phyloP scores from a whole-genome alignment of 176 grass and related monocot genomes.

The Aechmea fasciata region DNA sequence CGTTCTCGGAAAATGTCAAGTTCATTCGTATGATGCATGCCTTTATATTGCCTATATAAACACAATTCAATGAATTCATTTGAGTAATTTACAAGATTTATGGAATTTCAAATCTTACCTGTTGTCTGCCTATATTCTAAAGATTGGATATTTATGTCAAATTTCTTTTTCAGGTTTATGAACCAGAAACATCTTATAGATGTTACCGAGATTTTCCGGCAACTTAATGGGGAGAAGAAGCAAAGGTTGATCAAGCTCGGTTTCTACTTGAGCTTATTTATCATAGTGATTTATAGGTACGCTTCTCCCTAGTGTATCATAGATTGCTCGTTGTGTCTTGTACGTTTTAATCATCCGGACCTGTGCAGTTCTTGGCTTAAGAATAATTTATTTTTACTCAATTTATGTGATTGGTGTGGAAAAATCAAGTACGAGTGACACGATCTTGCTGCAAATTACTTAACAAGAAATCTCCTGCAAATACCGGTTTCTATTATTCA shows the following conservation, averaged over 20 bases:
- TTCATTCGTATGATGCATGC: not conserved
- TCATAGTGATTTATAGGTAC: constrained; percentile 95
- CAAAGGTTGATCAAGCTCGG: constrained; percentile 84
- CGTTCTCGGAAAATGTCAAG: not conserved
- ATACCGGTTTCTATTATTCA: no score
- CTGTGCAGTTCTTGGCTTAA: constrained; percentile 4
- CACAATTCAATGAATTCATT: constrained; percentile 13
- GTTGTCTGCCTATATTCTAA: not conserved
- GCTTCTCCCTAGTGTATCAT: constrained; percentile 14
- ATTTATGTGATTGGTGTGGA: no score
- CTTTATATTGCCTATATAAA: not conserved
- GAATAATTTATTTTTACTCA: not conserved
- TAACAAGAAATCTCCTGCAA: no score
- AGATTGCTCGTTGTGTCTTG: constrained; percentile 7
- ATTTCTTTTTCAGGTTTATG: constrained; percentile 46
- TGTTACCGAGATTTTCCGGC: constrained; percentile 90
- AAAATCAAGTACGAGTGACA: no score
- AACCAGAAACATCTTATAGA: constrained; percentile 68
- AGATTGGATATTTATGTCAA: not conserved
- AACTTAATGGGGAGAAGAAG: constrained; percentile 71
- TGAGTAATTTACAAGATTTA: not conserved
- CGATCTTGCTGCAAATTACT: no score
- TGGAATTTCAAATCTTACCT: no score
- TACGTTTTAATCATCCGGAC: constrained; percentile 2
- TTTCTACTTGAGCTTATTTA: constrained; percentile 80